Evolutionary conservation across 2,329 filamentous ascomycete species (phyloP), one percentile per base, ranked within the genome.

Genomic region (Samsoniella hepiali): DNA sequence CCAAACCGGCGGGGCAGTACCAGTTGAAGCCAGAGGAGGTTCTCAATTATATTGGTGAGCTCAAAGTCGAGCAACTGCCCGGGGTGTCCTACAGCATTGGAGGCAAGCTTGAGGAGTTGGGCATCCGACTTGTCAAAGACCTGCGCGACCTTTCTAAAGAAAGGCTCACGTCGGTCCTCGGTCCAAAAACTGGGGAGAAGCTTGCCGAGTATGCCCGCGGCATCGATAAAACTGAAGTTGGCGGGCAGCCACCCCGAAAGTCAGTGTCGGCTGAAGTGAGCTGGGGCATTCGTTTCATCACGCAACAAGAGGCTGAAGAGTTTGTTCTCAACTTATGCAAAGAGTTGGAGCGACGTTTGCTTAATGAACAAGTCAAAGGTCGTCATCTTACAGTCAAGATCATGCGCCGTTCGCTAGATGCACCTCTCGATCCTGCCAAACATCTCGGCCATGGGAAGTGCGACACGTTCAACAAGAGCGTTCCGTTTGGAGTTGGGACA

Each of bases 211-310:
- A 96, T 74, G 84, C 94, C 29, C 86, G 92, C 6, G 95, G 95
- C 3, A 91, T 98, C 56, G 95, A 99, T 75, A 84, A 82, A 57
- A 82, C 87, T 1, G 92, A 97, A 74, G 91, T 98, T 6, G 94
- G 93, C 38, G 90, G 94, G 63, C 90, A 96, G 71, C 86, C 89
- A 0, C 81, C 91, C 17, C 88, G 95, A 61, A 99, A 98, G 72
- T 98, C 94, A 0, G 92, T 99, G 0, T 98, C 95, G 2, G 94
- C 94, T 1, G 95, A 99, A 73, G 92, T 99, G 66, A 99, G 95
- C 70, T 99, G 95, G 95, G 95, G 96, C 3, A 96, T 99, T 63
- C 88, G 95, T 6, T 99, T 99, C 72, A 87, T 95, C 68, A 96
- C 84, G 65, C 92, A 97, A 71, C 83, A 86, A n/a, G 94, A 99